Conservation (phyloP, 176 grass and related monocot genomes). For the Olyra latifolia region DNA sequence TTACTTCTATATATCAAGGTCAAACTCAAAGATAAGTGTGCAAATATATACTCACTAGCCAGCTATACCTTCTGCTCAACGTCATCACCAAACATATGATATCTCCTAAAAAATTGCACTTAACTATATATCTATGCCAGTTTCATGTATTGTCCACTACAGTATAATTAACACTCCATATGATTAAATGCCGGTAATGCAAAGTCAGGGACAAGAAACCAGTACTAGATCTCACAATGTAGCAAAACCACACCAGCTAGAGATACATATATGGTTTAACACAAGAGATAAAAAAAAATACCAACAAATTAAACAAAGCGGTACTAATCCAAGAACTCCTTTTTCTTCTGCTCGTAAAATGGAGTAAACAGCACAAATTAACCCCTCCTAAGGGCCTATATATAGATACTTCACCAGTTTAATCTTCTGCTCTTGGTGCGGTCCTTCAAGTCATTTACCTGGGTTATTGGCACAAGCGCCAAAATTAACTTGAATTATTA, state of each 20-base stretch:
- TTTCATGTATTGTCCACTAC: constrained; percentile 10
- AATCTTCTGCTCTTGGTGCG: constrained; percentile 2
- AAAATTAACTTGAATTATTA: neutral
- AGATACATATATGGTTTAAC: constrained; percentile 21
- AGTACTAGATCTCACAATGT: neutral
- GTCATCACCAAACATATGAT: neutral
- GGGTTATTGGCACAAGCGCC: neutral
- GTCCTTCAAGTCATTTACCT: constrained; percentile 27
- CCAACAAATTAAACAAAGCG: constrained; percentile 18
- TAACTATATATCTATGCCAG: neutral
- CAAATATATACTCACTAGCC: neutral
- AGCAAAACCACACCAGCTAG: constrained; percentile 7
- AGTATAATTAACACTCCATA: constrained; percentile 2
- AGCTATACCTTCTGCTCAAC: no score
- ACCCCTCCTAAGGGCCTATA: constrained; percentile 1
- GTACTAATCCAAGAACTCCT: constrained; percentile 8
- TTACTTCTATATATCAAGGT: neutral
- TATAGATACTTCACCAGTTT: constrained; percentile 22
- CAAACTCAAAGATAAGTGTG: neutral
- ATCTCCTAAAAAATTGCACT: neutral
- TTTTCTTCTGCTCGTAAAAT: constrained; percentile 23
- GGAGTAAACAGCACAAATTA: constrained; percentile 13
- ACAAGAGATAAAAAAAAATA: constrained; percentile 6
- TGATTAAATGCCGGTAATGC: neutral
- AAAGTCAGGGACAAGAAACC: neutral